Evolutionary conservation across 495 filamentous ascomycete genomes (phyloP).

Genomic region (Penicillium macrosclerotiorum): DNA sequence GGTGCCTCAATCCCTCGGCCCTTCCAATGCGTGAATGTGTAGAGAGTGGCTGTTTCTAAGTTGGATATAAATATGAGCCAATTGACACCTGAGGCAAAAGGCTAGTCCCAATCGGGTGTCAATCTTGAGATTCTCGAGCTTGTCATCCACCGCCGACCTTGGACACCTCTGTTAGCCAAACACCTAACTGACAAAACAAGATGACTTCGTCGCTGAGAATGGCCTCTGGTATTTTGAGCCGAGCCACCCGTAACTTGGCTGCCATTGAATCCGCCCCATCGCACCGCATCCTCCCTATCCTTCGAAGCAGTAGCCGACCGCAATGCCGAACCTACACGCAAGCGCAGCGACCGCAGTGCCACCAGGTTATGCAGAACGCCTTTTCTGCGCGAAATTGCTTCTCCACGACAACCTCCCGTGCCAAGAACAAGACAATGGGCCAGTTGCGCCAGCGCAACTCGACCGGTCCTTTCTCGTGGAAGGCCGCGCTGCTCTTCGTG

Average conservation of each 20-base stretch:
- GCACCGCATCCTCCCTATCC: constrained; percentile 17
- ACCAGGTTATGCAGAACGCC: constrained; percentile 11
- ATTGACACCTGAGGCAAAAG: constrained; percentile 13
- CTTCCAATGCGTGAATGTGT: no score
- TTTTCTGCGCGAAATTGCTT: constrained; percentile 24
- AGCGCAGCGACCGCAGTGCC: constrained; percentile 26
- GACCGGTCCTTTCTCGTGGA: constrained; percentile 79
- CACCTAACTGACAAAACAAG: constrained; percentile 8
- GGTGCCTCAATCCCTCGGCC: no score
- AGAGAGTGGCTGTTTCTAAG: no score
- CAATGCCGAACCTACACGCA: constrained; percentile 28
- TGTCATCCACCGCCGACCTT: constrained; percentile 9
- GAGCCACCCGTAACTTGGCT: constrained; percentile 21
- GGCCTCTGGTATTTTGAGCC: constrained; percentile 26
- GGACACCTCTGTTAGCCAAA: constrained; percentile 5
- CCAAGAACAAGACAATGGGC: constrained; percentile 40
- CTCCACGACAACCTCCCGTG: constrained; percentile 29
- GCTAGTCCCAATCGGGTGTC: constrained; percentile 18
- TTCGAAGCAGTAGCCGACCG: constrained; percentile 19
- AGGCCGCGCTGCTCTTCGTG: constrained; percentile 83
- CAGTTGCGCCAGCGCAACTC: constrained; percentile 41
- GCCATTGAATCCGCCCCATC: constrained; percentile 20
- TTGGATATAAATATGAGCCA: background rate
- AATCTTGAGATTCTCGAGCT: constrained; percentile 28
- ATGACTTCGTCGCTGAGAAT: constrained; percentile 37